phyloP scores from a whole-genome alignment of 2,329 filamentous ascomycete genomes.

The Fusarium coicis region DNA sequence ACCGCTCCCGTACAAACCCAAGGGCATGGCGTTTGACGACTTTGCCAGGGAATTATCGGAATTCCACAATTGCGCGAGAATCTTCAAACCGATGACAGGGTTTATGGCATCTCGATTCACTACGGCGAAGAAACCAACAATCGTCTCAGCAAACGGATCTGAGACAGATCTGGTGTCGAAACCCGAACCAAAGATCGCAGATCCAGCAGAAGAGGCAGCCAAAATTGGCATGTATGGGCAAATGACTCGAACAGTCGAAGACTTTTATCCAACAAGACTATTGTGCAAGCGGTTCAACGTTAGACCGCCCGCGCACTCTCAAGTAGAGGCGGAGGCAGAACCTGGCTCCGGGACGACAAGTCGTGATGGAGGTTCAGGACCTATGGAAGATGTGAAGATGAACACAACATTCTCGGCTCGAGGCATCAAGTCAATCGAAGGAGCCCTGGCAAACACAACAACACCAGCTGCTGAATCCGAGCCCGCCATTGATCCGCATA shows the following conservation, averaged over 20 bases:
- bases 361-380: slow-evolving; percentile 3
- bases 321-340: slow-evolving; percentile 59
- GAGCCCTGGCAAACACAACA: not conserved
- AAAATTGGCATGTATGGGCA: slow-evolving; percentile 92
- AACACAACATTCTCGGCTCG: slow-evolving; percentile 2
- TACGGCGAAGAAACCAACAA: slow-evolving; percentile 65
- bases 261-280: slow-evolving; percentile 83
- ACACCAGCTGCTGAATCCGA: slow-evolving; percentile 16
- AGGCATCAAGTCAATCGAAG: slow-evolving; percentile 30
- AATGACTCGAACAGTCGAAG: slow-evolving; percentile 77
- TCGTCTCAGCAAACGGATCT: slow-evolving; percentile 36
- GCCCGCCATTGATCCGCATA: slow-evolving; percentile 69
- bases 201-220: slow-evolving; percentile 88
- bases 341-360: slow-evolving; percentile 22
- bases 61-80: slow-evolving; percentile 71
- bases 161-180: slow-evolving; percentile 44
- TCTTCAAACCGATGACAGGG: slow-evolving; percentile 93
- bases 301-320: slow-evolving; percentile 76
- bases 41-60: slow-evolving; percentile 84
- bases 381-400: slow-evolving; percentile 25
- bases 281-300: slow-evolving; percentile 97
- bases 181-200: slow-evolving; percentile 53
- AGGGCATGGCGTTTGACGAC: slow-evolving; percentile 69
- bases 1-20: slow-evolving; percentile 62
- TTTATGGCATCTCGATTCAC: slow-evolving; percentile 96